Conservation (phyloP, 164 flowering plant species). For the Magnolia kwangsiensis region DNA sequence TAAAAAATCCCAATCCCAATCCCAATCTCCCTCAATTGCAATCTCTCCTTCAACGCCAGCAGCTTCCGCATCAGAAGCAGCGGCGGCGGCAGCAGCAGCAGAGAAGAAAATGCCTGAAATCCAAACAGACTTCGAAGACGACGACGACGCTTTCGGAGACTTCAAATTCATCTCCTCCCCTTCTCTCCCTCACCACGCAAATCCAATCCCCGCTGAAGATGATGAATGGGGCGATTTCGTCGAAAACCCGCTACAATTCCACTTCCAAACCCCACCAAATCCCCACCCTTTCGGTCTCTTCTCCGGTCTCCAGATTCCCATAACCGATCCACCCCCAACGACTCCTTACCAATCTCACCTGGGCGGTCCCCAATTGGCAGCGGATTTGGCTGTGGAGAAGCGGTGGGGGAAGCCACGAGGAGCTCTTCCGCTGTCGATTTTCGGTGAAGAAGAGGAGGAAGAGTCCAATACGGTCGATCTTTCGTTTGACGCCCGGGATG, state of each 20-base stretch:
- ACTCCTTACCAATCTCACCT: constrained; percentile 4
- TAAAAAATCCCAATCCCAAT: too few species aligned
- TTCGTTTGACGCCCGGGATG: constrained; percentile 5
- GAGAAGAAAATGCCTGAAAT: constrained; percentile 16
- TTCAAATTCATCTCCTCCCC: constrained; percentile 51
- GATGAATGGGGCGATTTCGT: constrained; percentile 83
- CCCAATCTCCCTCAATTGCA: not conserved
- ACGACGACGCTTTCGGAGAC: constrained; percentile 68
- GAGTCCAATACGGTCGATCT: constrained; percentile 19
- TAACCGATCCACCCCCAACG: constrained; percentile 4
- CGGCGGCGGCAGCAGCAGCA: not conserved
- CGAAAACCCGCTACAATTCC: constrained; percentile 16
- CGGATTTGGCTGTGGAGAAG: constrained; percentile 7
- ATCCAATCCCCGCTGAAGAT: constrained; percentile 21
- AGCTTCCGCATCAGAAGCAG: not conserved
- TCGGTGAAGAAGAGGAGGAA: constrained; percentile 46
- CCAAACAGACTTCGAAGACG: constrained; percentile 37
- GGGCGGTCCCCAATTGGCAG: not conserved
- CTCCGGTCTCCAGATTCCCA: not conserved
- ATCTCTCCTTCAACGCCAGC: not conserved
- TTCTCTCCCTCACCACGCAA: not conserved
- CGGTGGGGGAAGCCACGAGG: constrained; percentile 50
- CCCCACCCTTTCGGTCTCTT: constrained; percentile 20
- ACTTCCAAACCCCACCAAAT: not conserved
- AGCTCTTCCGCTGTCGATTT: constrained; percentile 71